Percentiles rank a stretch among this genome's conserved stretches.
Conservation (phyloP, 1,284 basidiomycete species). For the Leccinum laetum region DNA sequence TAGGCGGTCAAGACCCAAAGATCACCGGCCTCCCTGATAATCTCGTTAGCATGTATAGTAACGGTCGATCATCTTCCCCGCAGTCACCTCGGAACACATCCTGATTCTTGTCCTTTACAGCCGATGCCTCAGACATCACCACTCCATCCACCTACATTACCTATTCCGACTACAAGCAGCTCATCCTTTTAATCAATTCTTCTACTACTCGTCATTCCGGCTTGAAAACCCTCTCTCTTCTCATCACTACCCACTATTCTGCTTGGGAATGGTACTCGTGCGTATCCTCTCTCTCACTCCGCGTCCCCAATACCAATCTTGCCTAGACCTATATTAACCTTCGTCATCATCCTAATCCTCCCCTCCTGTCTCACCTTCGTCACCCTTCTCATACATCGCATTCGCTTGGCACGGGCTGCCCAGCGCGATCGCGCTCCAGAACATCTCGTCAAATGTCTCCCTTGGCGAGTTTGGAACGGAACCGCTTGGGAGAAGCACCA, state of each 20-base stretch:
- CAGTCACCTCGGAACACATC: neutral
- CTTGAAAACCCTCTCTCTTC: conserved; percentile 68
- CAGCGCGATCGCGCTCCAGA: conserved; percentile 81
- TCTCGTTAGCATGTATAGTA: conserved; percentile 91
- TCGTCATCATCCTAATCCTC: conserved; percentile 77
- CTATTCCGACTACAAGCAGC: conserved; percentile 64
- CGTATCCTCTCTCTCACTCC: conserved; percentile 32
- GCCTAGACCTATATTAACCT: conserved; percentile 75
- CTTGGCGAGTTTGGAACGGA: conserved; percentile 81
- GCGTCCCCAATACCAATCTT: conserved; percentile 9
- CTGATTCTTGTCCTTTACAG: conserved; percentile 37
- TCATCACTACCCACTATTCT: conserved; percentile 76
- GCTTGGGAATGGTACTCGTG: conserved; percentile 88
- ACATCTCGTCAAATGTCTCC: conserved; percentile 70
- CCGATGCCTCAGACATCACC: conserved; percentile 70
- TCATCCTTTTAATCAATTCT: conserved; percentile 57
- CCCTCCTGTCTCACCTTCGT: conserved; percentile 81
- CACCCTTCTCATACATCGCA: conserved; percentile 78
- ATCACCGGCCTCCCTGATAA: conserved; percentile 69
- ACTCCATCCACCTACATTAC: conserved; percentile 76
- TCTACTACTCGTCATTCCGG: conserved; percentile 80
- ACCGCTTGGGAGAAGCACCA: conserved; percentile 76
- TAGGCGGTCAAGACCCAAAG: conserved; percentile 77
- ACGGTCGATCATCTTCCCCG: conserved; percentile 47
- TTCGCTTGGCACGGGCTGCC: conserved; percentile 73